Conservation (phyloP, 208 protist species). For the Trypanosoma platydactyli region DNA sequence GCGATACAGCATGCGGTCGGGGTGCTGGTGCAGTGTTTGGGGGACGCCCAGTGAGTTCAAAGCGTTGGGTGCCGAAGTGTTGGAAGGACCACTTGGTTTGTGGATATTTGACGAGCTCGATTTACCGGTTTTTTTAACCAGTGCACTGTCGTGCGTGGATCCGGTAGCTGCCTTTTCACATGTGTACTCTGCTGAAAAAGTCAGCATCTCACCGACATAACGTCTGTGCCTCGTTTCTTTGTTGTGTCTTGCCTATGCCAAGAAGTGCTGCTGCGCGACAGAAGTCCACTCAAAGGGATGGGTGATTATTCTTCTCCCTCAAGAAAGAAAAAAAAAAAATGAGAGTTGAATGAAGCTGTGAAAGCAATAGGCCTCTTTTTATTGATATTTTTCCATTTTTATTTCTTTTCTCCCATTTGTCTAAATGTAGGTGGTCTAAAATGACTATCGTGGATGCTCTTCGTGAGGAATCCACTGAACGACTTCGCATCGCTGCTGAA, state of each 20-base stretch:
- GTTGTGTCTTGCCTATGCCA: not conserved
- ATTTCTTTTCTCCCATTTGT: too few species aligned
- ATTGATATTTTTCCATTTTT: too few species aligned
- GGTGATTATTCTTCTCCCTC: too few species aligned
- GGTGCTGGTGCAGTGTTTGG: constrained; percentile 75
- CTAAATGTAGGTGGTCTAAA: not conserved
- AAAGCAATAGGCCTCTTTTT: too few species aligned
- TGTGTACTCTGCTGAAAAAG: constrained; percentile 44
- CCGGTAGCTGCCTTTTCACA: constrained; percentile 33
- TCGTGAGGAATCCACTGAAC: not conserved
- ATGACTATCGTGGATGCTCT: not conserved
- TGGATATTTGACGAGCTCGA: constrained; percentile 52
- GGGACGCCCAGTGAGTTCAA: constrained; percentile 54
- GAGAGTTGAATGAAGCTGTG: too few species aligned
- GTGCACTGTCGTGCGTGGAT: constrained; percentile 44
- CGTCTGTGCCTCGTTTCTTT: constrained; percentile 9
- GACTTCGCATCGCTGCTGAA: not conserved
- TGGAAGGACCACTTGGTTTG: constrained; percentile 54
- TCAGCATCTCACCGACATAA: constrained; percentile 18
- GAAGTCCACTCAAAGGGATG: too few species aligned
- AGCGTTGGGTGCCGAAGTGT: constrained; percentile 26
- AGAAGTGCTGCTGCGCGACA: too few species aligned
- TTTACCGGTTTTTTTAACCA: constrained; percentile 51
- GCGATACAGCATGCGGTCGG: constrained; percentile 31
- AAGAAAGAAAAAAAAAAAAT: too few species aligned